These are phyloP conservation scores for Plasmodium inui DNA, from an alignment of 169 alveolate genomes.

Conservation along the genomic window DNA sequence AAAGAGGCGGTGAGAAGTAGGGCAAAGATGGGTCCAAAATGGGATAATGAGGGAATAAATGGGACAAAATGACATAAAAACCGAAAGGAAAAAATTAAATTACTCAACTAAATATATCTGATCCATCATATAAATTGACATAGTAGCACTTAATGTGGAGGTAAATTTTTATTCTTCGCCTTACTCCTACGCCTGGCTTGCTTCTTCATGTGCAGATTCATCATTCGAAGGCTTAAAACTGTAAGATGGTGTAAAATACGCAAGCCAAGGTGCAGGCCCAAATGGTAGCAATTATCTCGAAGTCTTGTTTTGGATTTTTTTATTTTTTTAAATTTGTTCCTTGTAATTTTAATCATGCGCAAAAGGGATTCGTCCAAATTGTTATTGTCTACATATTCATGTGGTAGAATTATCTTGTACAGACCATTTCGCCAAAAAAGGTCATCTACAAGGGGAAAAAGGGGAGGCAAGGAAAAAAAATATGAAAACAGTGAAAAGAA, in stretches of 20 bases:
- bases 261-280: background rate
- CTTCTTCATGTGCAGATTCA: background rate
- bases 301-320: conserved; percentile 33
- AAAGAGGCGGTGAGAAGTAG: background rate
- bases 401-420: conserved; percentile 1
- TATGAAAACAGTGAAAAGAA: background rate
- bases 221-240: background rate
- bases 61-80: background rate
- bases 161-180: conserved; percentile 15
- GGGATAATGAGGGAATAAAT: background rate
- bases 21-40: background rate
- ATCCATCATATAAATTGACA: background rate
- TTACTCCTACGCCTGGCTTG: background rate
- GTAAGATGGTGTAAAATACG: conserved; percentile 4
- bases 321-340: conserved; percentile 28
- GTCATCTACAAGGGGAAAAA: conserved; percentile 22
- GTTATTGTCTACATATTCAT: background rate
- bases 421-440: background rate
- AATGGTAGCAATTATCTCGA: conserved; percentile 18
- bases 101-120: background rate
- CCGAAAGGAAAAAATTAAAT: background rate
- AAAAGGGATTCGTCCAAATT: conserved; percentile 11
- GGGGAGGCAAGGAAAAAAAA: background rate
- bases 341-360: conserved; percentile 21
- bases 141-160: background rate